Conservation (phyloP, 108 stramenopile genomes). For the Fragilariopsis cylindrus region DNA sequence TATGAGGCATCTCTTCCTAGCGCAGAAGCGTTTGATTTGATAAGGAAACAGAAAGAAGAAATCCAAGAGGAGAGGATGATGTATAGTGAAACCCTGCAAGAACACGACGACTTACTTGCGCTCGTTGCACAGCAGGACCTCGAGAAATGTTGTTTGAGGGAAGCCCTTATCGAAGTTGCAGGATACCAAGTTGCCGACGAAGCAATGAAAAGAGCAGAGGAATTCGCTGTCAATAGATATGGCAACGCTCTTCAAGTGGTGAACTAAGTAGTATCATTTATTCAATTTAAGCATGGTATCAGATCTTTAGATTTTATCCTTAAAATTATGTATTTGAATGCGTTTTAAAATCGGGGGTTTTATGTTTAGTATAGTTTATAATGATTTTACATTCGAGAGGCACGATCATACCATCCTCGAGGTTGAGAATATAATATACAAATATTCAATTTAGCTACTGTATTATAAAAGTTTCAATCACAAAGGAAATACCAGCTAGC, state of each 20-base stretch:
- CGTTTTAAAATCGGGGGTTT: too few species aligned
- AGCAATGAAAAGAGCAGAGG: constrained; percentile 41
- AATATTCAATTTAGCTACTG: too few species aligned
- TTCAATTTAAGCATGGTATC: too few species aligned
- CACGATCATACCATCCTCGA: too few species aligned
- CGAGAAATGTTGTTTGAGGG: constrained; percentile 32
- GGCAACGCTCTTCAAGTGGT: constrained; percentile 24
- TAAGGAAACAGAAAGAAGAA: constrained; percentile 49
- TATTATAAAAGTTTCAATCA: too few species aligned
- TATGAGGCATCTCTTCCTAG: constrained; percentile 11
- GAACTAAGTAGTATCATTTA: background rate
- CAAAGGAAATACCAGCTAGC: too few species aligned
- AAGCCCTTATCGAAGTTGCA: constrained; percentile 31
- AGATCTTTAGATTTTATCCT: too few species aligned
- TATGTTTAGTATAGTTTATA: too few species aligned
- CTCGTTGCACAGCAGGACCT: constrained; percentile 56
- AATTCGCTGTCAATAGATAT: constrained; percentile 38
- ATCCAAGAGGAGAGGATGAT: constrained; percentile 64
- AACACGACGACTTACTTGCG: constrained; percentile 75
- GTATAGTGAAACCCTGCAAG: constrained; percentile 60
- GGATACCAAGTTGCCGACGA: constrained; percentile 43
- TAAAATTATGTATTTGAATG: too few species aligned
- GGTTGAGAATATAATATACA: too few species aligned
- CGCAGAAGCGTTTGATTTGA: constrained; percentile 48
- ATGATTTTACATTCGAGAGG: too few species aligned